These are phyloP conservation scores for Chaetomiaceae sp. DNA, from an alignment of 2,329 filamentous ascomycete genomes.

Conservation along the genomic window DNA sequence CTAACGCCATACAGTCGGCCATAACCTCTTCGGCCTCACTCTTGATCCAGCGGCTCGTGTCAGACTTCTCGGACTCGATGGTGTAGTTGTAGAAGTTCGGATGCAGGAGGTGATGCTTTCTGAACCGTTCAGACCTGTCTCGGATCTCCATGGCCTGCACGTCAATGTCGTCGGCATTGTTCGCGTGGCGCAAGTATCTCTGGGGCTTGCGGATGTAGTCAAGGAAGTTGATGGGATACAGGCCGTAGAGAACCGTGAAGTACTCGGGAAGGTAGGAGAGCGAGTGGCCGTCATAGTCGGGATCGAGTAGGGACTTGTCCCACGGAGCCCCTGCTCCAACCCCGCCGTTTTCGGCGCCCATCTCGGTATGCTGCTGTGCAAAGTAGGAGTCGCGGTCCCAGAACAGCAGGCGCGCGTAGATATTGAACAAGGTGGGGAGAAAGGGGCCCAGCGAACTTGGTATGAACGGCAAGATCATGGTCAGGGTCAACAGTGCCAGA, in stretches of 20 bases:
- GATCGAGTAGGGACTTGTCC: conserved; percentile 57
- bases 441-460: conserved; percentile 63
- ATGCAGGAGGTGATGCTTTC: conserved; percentile 67
- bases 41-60: conserved; percentile 71
- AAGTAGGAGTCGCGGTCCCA: conserved; percentile 57
- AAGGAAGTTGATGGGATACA: conserved; percentile 82
- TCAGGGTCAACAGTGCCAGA: conserved; percentile 64
- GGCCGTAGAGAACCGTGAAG: conserved; percentile 75
- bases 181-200: conserved; percentile 67
- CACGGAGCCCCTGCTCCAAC: conserved; percentile 41
- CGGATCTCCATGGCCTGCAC: conserved; percentile 73
- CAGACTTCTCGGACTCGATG: conserved; percentile 70
- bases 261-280: conserved; percentile 66
- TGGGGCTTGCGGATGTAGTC: conserved; percentile 79
- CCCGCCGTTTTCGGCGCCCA: conserved; percentile 33
- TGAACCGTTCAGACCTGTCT: conserved; percentile 67
- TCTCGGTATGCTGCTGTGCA: conserved; percentile 33
- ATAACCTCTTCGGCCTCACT: conserved; percentile 75
- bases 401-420: conserved; percentile 73
- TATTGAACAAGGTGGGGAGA: conserved; percentile 69
- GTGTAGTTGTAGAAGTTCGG: conserved; percentile 80
- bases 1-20: conserved; percentile 71
- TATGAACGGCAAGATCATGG: conserved; percentile 79
- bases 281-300: conserved; percentile 55
- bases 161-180: conserved; percentile 68